phyloP scores from a whole-genome alignment of 169 alveolate species.

The Plasmodium falciparum region DNA sequence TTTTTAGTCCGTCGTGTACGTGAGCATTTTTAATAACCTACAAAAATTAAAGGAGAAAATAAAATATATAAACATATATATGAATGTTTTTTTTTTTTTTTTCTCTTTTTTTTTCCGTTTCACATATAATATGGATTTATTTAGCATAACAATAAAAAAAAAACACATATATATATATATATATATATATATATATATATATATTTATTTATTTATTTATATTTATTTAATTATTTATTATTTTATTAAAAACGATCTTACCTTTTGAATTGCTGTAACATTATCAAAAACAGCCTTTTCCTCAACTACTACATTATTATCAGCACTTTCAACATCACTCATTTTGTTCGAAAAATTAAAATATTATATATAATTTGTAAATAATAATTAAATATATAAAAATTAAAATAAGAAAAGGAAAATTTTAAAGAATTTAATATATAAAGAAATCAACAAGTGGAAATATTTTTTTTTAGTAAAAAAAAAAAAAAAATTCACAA shows the following conservation, averaged over 20 bases:
- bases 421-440: not conserved
- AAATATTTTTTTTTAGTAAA: not conserved
- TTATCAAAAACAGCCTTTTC: constrained; percentile 81
- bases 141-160: too few relatives aligned
- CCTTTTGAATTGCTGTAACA: constrained; percentile 80
- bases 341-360: constrained; percentile 13
- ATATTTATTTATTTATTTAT: not conserved
- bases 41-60: constrained; percentile 19
- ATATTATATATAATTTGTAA: not conserved
- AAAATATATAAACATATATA: not conserved
- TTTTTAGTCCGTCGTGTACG: constrained; percentile 94
- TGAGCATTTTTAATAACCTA: constrained; percentile 91
- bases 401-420: constrained; percentile 8
- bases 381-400: constrained; percentile 2
- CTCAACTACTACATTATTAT: constrained; percentile 71
- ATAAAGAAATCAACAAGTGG: not conserved
- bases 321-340: constrained; percentile 74
- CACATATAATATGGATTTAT: not conserved
- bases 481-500: too few relatives aligned
- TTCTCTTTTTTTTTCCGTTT: constrained; percentile 9
- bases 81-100: too few relatives aligned
- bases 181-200: not conserved
- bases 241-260: constrained; percentile 9
- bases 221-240: not conserved
- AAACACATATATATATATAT: not conserved